Percentiles rank a stretch among this genome's conserved stretches.
phyloP scores from a whole-genome alignment of 352 stramenopile genomes.

The Phytophthora hibernalis region DNA sequence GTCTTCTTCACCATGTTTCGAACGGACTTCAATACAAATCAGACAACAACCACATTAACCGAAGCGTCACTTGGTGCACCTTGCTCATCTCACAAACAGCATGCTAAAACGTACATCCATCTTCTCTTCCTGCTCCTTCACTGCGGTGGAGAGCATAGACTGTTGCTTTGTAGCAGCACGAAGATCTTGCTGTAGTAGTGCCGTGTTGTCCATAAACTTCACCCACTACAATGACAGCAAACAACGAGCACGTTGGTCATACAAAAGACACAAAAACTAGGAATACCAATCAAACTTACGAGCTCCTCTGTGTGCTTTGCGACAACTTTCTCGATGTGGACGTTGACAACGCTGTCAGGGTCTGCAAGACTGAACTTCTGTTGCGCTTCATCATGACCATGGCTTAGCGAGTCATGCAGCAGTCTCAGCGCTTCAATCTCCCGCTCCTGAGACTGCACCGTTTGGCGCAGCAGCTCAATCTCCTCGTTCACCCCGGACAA shows the following conservation, averaged over 20 bases:
- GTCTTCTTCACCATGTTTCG: conserved; percentile 35
- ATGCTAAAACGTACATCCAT: conserved; percentile 43
- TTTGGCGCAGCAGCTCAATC: conserved; percentile 55
- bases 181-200: conserved; percentile 44
- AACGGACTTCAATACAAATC: conserved; percentile 31
- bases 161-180: conserved; percentile 38
- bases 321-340: conserved; percentile 77
- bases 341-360: conserved; percentile 57
- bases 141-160: conserved; percentile 27
- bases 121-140: conserved; percentile 52
- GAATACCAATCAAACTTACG: conserved; percentile 39
- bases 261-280: not conserved
- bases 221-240: conserved; percentile 47
- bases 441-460: conserved; percentile 58
- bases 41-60: not conserved
- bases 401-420: conserved; percentile 63
- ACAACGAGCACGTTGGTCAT: not conserved
- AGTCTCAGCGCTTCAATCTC: conserved; percentile 66
- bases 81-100: not conserved
- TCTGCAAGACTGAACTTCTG: conserved; percentile 70
- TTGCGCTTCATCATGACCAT: conserved; percentile 62
- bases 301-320: conserved; percentile 69
- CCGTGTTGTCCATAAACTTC: conserved; percentile 53
- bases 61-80: not conserved
- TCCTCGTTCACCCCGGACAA: conserved; percentile 64